Percentiles rank a stretch among this genome's conserved stretches.
Evolutionary conservation across 768 basidiomycete species (phyloP).

Genomic region (Pisolithus marmoratus): DNA sequence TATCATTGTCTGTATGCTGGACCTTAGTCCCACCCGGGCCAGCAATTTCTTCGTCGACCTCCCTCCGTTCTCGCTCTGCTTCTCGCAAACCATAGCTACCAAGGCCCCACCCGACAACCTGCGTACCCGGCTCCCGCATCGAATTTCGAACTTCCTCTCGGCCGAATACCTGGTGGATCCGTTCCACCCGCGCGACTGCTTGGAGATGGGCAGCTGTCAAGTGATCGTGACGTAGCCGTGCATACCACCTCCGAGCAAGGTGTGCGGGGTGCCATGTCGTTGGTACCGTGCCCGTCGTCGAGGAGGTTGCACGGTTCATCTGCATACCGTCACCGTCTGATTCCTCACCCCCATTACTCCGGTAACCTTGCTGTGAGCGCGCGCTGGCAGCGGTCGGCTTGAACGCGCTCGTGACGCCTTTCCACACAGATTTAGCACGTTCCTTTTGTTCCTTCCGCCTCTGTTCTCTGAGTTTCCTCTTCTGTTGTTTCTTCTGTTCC

Average conservation of each 20-base stretch:
- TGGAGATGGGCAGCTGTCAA: slow-evolving; percentile 64
- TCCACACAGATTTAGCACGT: slow-evolving; percentile 53
- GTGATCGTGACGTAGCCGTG: slow-evolving; percentile 63
- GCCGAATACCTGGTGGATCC: slow-evolving; percentile 58
- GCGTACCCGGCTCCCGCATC: slow-evolving; percentile 21
- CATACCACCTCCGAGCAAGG: slow-evolving; percentile 49
- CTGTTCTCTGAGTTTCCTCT: slow-evolving; percentile 42
- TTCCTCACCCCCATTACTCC: not conserved
- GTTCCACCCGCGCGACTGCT: slow-evolving; percentile 60
- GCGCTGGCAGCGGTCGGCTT: slow-evolving; percentile 7
- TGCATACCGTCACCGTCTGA: not conserved
- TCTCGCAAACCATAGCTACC: slow-evolving; percentile 56
- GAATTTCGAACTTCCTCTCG: slow-evolving; percentile 22
- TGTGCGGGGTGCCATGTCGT: slow-evolving; percentile 8
- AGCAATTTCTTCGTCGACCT: not conserved
- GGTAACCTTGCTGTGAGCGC: not conserved
- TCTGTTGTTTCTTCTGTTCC: slow-evolving; percentile 50
- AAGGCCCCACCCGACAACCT: slow-evolving; percentile 60
- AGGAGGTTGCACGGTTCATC: not conserved
- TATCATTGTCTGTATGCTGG: slow-evolving; percentile 22
- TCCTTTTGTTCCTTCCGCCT: slow-evolving; percentile 44
- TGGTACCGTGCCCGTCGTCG: not conserved
- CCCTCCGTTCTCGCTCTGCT: slow-evolving; percentile 26
- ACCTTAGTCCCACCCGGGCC: slow-evolving; percentile 8
- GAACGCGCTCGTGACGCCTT: slow-evolving; percentile 51